A percentile compares a stretch with the other conserved stretches of the same genome.
These are phyloP conservation scores for Melocanna baccifera DNA, from an alignment of 176 grass and related monocot genomes.

Conservation along the genomic window DNA sequence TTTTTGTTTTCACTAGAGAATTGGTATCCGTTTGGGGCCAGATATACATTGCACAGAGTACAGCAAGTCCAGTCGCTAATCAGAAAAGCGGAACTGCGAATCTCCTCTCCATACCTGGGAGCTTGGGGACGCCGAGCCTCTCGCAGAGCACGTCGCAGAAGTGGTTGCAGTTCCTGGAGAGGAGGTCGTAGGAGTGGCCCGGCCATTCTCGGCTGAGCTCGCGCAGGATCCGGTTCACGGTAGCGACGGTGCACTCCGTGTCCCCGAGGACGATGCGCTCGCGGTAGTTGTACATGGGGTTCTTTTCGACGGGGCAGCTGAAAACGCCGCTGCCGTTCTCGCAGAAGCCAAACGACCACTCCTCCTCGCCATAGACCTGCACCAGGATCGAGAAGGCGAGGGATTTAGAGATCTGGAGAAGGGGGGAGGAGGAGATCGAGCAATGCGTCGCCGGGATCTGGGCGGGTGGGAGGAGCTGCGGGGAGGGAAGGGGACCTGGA, in stretches of 20 bases:
- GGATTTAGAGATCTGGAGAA: constrained; percentile 37
- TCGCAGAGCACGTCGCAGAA: constrained; percentile 95
- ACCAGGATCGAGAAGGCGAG: neutral
- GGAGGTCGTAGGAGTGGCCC: constrained; percentile 78
- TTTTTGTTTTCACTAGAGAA: neutral
- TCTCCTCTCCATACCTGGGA: constrained; percentile 55
- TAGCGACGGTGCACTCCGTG: constrained; percentile 62
- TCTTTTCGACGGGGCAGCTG: constrained; percentile 79
- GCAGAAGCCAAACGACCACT: constrained; percentile 98
- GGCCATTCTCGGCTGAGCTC: constrained; percentile 80
- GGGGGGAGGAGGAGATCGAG: neutral
- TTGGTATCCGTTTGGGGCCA: neutral
- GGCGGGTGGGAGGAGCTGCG: neutral
- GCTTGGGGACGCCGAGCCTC: constrained; percentile 66
- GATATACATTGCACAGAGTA: neutral
- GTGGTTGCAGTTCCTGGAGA: constrained; percentile 96
- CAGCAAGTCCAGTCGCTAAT: neutral
- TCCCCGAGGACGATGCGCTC: constrained; percentile 84
- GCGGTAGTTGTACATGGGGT: constrained; percentile 98
- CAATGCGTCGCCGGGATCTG: constrained; percentile 23
- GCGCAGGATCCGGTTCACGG: constrained; percentile 74
- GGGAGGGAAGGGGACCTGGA: constrained; percentile 51
- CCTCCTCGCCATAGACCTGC: constrained; percentile 91
- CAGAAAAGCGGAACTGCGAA: neutral
- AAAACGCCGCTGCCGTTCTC: constrained; percentile 88